These are phyloP conservation scores for Fusarium staphyleae DNA, from an alignment of 2,329 filamentous ascomycete species.

Conservation along the genomic window DNA sequence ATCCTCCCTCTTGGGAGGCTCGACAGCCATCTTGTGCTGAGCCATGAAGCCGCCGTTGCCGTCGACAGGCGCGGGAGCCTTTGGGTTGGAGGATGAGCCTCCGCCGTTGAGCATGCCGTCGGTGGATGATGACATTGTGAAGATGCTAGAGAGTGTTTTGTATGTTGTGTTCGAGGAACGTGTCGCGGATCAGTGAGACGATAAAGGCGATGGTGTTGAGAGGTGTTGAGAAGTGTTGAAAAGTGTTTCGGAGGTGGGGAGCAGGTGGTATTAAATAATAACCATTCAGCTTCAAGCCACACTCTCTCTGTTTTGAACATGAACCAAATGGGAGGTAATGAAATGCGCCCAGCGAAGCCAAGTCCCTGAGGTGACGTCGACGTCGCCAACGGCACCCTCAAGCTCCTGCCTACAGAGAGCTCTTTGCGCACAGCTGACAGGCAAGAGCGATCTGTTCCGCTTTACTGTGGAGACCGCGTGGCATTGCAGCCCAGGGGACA, in stretches of 20 bases:
- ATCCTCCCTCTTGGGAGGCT: conserved; percentile 82
- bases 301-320: conserved; percentile 7
- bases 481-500: conserved; percentile 11
- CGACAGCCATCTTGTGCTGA: conserved; percentile 70
- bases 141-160: neutral
- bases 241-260: conserved; percentile 15
- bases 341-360: conserved; percentile 11
- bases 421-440: conserved; percentile 24
- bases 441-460: conserved; percentile 28
- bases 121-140: conserved; percentile 31
- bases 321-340: neutral
- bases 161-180: neutral
- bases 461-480: conserved; percentile 14
- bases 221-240: no score
- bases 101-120: conserved; percentile 39
- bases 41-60: conserved; percentile 55
- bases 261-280: conserved; percentile 29
- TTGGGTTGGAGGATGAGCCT: conserved; percentile 43
- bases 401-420: conserved; percentile 7
- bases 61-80: conserved; percentile 34
- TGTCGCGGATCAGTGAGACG: neutral
- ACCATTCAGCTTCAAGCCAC: conserved; percentile 7
- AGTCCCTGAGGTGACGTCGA: conserved; percentile 31
- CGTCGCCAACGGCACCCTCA: conserved; percentile 1
- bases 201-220: conserved; percentile 10